Evolutionary conservation across 2,329 filamentous ascomycete genomes (phyloP), one percentile per base, ranked within the genome.

Genomic region (Aspergillus sojae): DNA sequence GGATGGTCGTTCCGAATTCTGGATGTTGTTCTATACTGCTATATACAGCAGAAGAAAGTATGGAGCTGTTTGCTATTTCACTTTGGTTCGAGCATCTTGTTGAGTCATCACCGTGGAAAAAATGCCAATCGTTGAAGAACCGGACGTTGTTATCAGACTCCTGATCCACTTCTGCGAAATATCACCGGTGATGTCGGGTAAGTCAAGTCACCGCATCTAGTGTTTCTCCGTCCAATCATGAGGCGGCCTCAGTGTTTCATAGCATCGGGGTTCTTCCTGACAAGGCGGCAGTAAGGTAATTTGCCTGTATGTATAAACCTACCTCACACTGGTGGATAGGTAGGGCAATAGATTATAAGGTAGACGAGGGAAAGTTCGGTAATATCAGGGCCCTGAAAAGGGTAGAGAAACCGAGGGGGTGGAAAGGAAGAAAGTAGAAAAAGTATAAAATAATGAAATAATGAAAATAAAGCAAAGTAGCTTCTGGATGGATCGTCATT

Each of bases 401-500:
- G 19, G 23, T 12, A 16, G 21, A 48, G 45, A 26, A 23, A 7
- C 45, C 23, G 45, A 26, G 39, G 39, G 39, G 16, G 2, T 3
- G 7, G 39, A n/a, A 41, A n/a, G 39, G 19, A n/a, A 41, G 7
- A 28, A 28, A 21, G 10, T 26, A 46, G 23, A 19, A 43, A 28
- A 48, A 28, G 11, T 16, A 16, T 30, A 48, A 19, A n/a, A 30
- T 12, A 28, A 28, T 23, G 10, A 28, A 52, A 52, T 23, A 12
- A 26, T 32, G 32, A 48, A 48, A 26, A 26, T 16, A 14, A 26
- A 26, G 16, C 43, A 48, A 53, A 50, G 19, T 32, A 26, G 28
- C 19, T 50, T 36, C 19, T 39, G 52, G 23, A 52, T 50, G 43
- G 57, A 58, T 58, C 57, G 45, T 52, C 57, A 50, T 52, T 23